Evolutionary conservation across 352 stramenopile species (phyloP).

Genomic region (Phytophthora podocarpi): DNA sequence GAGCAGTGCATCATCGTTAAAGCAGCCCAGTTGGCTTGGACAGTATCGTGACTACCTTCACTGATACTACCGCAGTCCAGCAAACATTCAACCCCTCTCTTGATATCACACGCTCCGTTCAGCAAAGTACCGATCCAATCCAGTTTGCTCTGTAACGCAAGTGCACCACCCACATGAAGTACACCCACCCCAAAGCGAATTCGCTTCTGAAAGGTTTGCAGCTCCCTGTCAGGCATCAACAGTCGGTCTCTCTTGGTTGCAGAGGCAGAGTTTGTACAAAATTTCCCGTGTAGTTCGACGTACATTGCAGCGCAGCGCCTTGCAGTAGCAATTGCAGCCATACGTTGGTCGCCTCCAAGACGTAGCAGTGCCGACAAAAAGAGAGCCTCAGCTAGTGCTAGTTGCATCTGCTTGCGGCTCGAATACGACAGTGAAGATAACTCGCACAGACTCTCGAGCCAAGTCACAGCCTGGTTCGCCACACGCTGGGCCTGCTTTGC

Average conservation of each 20-base stretch:
- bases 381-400: slow-evolving; percentile 39
- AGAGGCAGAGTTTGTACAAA: slow-evolving; percentile 2
- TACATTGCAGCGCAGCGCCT: slow-evolving; percentile 34
- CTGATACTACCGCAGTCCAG: slow-evolving; percentile 17
- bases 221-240: slow-evolving; percentile 13
- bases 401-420: slow-evolving; percentile 19
- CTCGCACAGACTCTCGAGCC: slow-evolving; percentile 35
- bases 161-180: slow-evolving; percentile 36
- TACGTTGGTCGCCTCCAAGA: slow-evolving; percentile 31
- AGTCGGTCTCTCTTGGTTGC: slow-evolving; percentile 15
- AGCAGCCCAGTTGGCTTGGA: slow-evolving; percentile 37
- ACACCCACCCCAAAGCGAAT: slow-evolving; percentile 41
- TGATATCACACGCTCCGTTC: slow-evolving; percentile 26
- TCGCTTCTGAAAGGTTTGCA: slow-evolving; percentile 19
- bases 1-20: slow-evolving; percentile 41
- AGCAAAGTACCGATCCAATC: slow-evolving; percentile 36
- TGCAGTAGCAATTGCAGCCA: slow-evolving; percentile 35
- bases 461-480: slow-evolving; percentile 30
- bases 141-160: slow-evolving; percentile 24
- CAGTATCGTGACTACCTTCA: background rate
- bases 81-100: slow-evolving; percentile 33
- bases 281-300: slow-evolving; percentile 23
- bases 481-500: slow-evolving; percentile 24
- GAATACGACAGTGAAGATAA: slow-evolving; percentile 39
- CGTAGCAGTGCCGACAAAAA: slow-evolving; percentile 35